Evolutionary conservation across 2,329 filamentous ascomycete species (phyloP).

Genomic region (Botryosphaeria agaves): DNA sequence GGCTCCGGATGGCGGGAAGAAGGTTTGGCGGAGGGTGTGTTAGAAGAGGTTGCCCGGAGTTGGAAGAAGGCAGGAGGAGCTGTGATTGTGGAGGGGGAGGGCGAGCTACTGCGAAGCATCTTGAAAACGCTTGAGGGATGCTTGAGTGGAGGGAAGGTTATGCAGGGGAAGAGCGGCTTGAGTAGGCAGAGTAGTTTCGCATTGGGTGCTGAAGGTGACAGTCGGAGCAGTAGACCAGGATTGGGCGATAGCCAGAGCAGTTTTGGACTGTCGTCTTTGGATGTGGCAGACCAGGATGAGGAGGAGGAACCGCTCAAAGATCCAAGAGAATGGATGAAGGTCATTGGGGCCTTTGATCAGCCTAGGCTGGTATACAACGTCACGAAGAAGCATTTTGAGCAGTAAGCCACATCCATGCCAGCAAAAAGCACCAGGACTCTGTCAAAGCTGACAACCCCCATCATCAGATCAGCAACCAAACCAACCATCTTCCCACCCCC

Average conservation of each 20-base stretch:
- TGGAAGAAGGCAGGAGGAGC: slow-evolving; percentile 87
- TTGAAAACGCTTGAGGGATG: slow-evolving; percentile 70
- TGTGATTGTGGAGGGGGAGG: slow-evolving; percentile 74
- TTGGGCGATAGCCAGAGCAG: slow-evolving; percentile 47
- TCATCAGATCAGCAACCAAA: slow-evolving; percentile 18
- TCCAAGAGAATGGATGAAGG: slow-evolving; percentile 65
- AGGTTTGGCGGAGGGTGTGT: slow-evolving; percentile 74
- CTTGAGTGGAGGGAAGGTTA: slow-evolving; percentile 70
- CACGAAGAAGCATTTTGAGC: slow-evolving; percentile 80
- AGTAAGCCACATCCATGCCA: slow-evolving; percentile 28
- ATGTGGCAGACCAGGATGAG: slow-evolving; percentile 37
- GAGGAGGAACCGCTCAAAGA: slow-evolving; percentile 47
- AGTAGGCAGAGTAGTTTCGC: slow-evolving; percentile 47
- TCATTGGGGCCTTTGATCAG: slow-evolving; percentile 72
- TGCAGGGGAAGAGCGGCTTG: slow-evolving; percentile 33
- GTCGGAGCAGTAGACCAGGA: slow-evolving; percentile 11
- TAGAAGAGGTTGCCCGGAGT: slow-evolving; percentile 77
- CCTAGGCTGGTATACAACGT: slow-evolving; percentile 63
- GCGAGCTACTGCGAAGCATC: slow-evolving; percentile 55
- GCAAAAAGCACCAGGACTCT: neutral
- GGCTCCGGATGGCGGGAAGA: slow-evolving; percentile 94
- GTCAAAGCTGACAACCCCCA: neutral
- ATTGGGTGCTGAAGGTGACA: slow-evolving; percentile 29
- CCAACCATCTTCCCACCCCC: slow-evolving; percentile 46
- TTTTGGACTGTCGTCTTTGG: slow-evolving; percentile 36